A percentile compares a stretch with the other conserved stretches of the same genome.
Conservation (phyloP, 2,329 filamentous ascomycete species). For the Xylariaceae sp. region DNA sequence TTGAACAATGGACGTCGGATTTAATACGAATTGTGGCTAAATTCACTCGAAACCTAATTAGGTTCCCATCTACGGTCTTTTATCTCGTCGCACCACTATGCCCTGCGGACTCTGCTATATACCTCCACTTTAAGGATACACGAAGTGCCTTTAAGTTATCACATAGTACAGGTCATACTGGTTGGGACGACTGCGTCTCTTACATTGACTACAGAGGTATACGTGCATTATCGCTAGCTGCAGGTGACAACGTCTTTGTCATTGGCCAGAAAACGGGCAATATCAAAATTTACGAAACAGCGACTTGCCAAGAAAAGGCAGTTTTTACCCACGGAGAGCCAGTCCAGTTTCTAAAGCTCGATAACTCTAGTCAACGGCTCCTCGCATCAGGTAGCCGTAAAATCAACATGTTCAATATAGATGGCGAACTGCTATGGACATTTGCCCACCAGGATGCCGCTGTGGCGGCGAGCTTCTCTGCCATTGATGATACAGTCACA, state of each 20-base stretch:
- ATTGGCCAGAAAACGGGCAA: constrained; percentile 11
- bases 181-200: constrained; percentile 15
- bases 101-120: constrained; percentile 14
- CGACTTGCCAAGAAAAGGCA: constrained; percentile 7
- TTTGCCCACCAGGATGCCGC: background rate
- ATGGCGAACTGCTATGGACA: constrained; percentile 5
- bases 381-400: constrained; percentile 3
- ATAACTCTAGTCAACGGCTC: constrained; percentile 4
- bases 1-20: constrained; percentile 13
- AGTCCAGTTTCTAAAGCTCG: constrained; percentile 8
- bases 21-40: constrained; percentile 13
- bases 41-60: constrained; percentile 8
- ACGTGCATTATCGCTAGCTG: constrained; percentile 4
- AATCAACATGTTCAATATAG: constrained; percentile 4
- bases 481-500: constrained; percentile 2
- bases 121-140: constrained; percentile 1
- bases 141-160: background rate
- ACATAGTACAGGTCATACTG: background rate
- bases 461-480: constrained; percentile 3
- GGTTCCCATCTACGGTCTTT: constrained; percentile 6
- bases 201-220: constrained; percentile 11
- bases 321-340: constrained; percentile 4
- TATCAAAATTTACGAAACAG: constrained; percentile 14
- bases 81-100: constrained; percentile 12
- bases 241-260: constrained; percentile 11